phyloP scores from a whole-genome alignment of 805 yeast species.

The Barnettozyma pratensis region DNA sequence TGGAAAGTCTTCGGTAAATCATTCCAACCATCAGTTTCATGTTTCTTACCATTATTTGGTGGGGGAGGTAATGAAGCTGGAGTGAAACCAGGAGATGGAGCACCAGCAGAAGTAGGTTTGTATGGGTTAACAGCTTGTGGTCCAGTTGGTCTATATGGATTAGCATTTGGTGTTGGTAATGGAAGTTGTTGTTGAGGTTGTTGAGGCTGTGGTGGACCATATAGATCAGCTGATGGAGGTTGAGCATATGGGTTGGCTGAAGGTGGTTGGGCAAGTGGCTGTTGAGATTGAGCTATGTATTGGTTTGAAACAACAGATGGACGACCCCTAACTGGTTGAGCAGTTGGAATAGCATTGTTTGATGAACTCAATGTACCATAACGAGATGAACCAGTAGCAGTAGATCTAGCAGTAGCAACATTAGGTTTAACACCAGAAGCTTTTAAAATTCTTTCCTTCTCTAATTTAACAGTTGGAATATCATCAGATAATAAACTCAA shows the following conservation, averaged over 20 bases:
- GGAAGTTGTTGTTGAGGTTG: neutral
- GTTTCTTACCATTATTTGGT: constrained; percentile 27
- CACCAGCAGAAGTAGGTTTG: constrained; percentile 24
- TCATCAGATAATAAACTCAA: constrained; percentile 68
- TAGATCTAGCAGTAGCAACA: constrained; percentile 15
- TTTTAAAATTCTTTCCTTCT: constrained; percentile 71
- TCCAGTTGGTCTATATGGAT: constrained; percentile 21
- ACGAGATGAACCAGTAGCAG: constrained; percentile 14
- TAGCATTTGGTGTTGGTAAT: constrained; percentile 11
- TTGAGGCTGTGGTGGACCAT: constrained; percentile 11
- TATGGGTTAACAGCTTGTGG: constrained; percentile 21
- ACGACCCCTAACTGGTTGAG: constrained; percentile 7
- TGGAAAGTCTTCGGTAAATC: constrained; percentile 57
- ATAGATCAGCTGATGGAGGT: constrained; percentile 5
- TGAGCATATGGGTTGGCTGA: constrained; percentile 5
- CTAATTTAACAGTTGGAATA: constrained; percentile 64
- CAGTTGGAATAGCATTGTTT: constrained; percentile 8
- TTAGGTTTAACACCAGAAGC: constrained; percentile 44
- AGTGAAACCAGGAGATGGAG: constrained; percentile 21
- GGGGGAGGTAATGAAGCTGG: constrained; percentile 25
- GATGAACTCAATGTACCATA: constrained; percentile 17
- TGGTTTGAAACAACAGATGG: constrained; percentile 6
- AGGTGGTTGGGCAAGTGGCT: constrained; percentile 9
- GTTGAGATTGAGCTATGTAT: constrained; percentile 3
- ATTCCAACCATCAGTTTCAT: constrained; percentile 66